phyloP scores from a whole-genome alignment of 2,329 filamentous ascomycete species.

The Tolypocladium endophyticum region DNA sequence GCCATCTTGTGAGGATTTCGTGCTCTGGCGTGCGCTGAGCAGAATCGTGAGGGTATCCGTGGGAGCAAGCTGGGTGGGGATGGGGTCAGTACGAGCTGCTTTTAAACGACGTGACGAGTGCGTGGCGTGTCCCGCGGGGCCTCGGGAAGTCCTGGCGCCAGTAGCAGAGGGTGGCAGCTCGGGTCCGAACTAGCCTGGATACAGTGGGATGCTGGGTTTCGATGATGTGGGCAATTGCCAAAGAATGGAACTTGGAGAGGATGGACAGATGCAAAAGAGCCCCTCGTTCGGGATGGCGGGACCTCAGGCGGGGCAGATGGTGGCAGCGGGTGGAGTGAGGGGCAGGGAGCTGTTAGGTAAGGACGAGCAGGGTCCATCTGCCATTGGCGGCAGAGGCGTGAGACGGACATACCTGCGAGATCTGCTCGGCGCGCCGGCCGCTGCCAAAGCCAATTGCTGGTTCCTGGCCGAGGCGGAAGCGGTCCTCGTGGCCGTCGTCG shows the following conservation, averaged over 20 bases:
- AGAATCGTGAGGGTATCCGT: constrained; percentile 17
- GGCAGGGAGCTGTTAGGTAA: background rate
- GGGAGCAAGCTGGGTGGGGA: constrained; percentile 8
- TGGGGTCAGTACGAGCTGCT: background rate
- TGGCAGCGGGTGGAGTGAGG: background rate
- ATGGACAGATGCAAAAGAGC: background rate
- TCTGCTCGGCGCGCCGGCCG: background rate
- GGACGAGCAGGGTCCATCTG: background rate
- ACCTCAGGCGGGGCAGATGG: background rate
- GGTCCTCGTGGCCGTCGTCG: background rate
- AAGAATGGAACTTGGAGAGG: background rate
- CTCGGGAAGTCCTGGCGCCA: background rate
- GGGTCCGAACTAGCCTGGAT: background rate
- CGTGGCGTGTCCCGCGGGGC: background rate
- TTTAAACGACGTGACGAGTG: background rate
- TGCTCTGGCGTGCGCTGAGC: constrained; percentile 25
- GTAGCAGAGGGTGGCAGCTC: background rate
- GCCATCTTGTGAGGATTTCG: constrained; percentile 31
- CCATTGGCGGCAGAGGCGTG: background rate
- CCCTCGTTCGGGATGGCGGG: background rate
- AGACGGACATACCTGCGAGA: background rate
- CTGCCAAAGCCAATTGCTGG: background rate
- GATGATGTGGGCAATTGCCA: background rate
- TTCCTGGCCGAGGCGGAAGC: background rate
- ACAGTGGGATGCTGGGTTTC: background rate